Conservation (phyloP, 176 grass and related monocot genomes). For the Alopecurus myosuroides region DNA sequence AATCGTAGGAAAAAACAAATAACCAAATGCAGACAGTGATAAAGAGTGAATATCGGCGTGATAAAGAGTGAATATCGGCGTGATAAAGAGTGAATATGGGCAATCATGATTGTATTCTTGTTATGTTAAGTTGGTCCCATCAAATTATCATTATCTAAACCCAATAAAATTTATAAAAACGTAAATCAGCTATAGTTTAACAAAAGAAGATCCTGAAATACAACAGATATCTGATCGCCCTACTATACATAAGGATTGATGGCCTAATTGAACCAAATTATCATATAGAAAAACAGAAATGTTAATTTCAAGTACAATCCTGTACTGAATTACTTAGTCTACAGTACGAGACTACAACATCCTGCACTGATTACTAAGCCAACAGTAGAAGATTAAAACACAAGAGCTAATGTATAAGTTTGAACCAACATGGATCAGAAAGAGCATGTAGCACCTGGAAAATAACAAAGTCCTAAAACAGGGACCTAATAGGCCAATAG, state of each 20-base stretch:
- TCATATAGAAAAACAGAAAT: neutral
- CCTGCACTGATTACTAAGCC: neutral
- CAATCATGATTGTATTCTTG: neutral
- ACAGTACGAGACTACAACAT: neutral
- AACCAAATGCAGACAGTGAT: constrained; percentile 3
- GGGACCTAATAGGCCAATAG: neutral
- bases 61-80: neutral
- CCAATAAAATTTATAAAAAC: neutral
- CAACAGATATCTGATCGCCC: neutral
- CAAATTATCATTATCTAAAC: constrained; percentile 1
- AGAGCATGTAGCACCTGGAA: neutral
- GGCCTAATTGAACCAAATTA: neutral
- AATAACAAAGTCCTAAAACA: neutral
- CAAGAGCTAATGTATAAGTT: neutral
- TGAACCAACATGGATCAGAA: neutral
- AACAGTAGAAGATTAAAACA: constrained; percentile 2
- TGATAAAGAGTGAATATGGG: constrained; percentile 1
- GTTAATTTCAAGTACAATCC: neutral
- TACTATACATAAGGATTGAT: neutral
- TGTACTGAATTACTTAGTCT: neutral
- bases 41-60: neutral
- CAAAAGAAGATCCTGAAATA: neutral
- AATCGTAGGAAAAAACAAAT: neutral
- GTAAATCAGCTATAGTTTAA: neutral
- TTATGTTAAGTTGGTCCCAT: neutral